Percentiles rank a stretch among this genome's conserved stretches.
These are phyloP conservation scores for Atkinsonella hypoxylon DNA, from an alignment of 2,329 filamentous ascomycete species.

Conservation along the genomic window DNA sequence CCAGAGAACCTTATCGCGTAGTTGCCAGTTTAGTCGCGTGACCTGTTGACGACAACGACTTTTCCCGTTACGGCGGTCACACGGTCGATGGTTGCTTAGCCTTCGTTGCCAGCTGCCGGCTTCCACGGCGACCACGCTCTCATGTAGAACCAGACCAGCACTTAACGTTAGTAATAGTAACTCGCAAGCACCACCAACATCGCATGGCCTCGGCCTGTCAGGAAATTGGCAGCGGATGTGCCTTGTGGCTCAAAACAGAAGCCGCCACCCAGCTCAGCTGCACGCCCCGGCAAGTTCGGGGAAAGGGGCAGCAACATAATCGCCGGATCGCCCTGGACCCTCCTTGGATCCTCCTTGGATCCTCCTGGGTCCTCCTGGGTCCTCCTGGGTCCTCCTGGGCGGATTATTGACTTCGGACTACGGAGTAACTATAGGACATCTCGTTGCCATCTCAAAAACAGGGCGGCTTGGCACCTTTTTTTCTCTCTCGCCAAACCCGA, in stretches of 20 bases:
- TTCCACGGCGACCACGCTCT: too few relatives aligned
- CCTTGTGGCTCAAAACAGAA: background rate
- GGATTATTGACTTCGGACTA: background rate
- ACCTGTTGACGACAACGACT: background rate
- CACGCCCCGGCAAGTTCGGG: conserved; percentile 4
- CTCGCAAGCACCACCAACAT: background rate
- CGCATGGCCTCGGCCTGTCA: background rate
- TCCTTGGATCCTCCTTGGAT: background rate
- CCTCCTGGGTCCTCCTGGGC: background rate
- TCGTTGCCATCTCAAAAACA: background rate
- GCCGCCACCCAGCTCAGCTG: background rate
- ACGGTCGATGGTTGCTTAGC: background rate
- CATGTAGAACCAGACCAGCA: too few relatives aligned
- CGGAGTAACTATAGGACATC: background rate
- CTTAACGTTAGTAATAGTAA: too few relatives aligned
- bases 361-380: background rate
- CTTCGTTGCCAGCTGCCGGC: background rate
- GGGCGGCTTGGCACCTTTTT: background rate
- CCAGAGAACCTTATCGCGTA: too few relatives aligned
- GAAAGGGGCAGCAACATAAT: background rate
- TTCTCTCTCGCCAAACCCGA: background rate
- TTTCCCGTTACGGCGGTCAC: too few relatives aligned
- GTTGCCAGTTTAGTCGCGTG: background rate
- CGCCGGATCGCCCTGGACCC: background rate
- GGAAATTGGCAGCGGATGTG: background rate